phyloP scores from a whole-genome alignment of 768 basidiomycete genomes.

The Trametes gibbosa region DNA sequence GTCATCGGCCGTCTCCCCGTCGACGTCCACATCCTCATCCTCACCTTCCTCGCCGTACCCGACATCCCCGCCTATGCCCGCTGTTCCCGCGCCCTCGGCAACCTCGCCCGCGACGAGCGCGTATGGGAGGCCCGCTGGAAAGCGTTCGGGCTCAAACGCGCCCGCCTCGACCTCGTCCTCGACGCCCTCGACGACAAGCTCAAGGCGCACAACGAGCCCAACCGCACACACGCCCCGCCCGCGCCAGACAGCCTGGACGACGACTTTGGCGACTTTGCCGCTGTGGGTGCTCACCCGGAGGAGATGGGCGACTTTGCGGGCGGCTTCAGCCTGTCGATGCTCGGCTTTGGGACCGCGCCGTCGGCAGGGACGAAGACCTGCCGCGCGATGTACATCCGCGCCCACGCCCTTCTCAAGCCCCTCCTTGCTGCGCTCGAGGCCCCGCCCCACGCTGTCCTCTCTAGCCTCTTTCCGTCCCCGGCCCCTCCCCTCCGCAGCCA shows the following conservation, averaged over 20 bases:
- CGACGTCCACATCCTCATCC: slow-evolving; percentile 71
- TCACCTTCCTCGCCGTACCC: slow-evolving; percentile 71
- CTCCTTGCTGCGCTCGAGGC: slow-evolving; percentile 56
- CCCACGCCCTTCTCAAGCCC: slow-evolving; percentile 60
- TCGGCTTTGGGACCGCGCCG: slow-evolving; percentile 26
- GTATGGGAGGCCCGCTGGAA: slow-evolving; percentile 78
- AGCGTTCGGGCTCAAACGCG: slow-evolving; percentile 50
- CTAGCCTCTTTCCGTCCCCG: slow-evolving; percentile 40
- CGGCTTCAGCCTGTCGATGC: slow-evolving; percentile 30
- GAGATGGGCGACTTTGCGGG: slow-evolving; percentile 52
- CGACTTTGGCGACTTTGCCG: slow-evolving; percentile 88
- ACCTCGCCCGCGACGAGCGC: slow-evolving; percentile 64
- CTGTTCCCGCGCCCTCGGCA: slow-evolving; percentile 59
- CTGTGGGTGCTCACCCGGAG: slow-evolving; percentile 31
- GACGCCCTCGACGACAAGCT: slow-evolving; percentile 56
- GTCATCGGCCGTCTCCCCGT: slow-evolving; percentile 78
- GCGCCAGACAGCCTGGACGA: slow-evolving; percentile 65
- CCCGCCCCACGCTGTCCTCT: slow-evolving; percentile 65
- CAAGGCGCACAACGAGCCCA: slow-evolving; percentile 37
- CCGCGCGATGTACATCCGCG: slow-evolving; percentile 62
- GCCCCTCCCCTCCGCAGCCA: slow-evolving; percentile 46
- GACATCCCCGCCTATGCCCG: slow-evolving; percentile 78
- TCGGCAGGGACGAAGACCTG: slow-evolving; percentile 35
- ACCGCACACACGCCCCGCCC: slow-evolving; percentile 51
- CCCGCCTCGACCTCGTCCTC: slow-evolving; percentile 46